These are phyloP conservation scores for Cubamyces lactineus DNA, from an alignment of 768 basidiomycete genomes.

Conservation along the genomic window DNA sequence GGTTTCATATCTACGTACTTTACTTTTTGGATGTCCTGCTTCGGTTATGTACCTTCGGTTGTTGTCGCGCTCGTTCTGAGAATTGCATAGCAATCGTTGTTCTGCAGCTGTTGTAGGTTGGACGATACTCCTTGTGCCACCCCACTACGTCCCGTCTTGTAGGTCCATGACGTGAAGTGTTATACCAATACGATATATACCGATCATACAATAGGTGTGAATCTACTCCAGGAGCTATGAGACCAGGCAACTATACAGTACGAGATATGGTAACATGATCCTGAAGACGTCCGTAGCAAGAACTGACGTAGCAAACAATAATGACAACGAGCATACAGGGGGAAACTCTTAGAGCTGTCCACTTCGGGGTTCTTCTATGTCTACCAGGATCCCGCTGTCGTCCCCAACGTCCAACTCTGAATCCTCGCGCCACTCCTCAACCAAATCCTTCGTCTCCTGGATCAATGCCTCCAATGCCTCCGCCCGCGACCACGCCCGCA, in stretches of 20 bases:
- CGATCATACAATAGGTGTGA: no score
- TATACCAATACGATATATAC: no score
- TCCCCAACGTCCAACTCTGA: constrained; percentile 18
- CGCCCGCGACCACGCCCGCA: constrained; percentile 53
- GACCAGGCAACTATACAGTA: background rate
- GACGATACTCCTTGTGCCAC: no score
- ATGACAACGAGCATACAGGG: background rate
- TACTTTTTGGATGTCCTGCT: background rate
- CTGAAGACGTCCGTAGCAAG: background rate
- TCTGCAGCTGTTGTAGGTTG: no score
- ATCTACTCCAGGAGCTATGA: no score
- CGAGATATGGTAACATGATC: background rate
- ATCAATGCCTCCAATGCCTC: constrained; percentile 56
- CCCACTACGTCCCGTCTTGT: no score
- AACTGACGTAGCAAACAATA: background rate
- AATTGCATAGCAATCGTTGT: no score
- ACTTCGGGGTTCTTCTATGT: constrained; percentile 22
- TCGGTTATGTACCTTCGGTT: no score
- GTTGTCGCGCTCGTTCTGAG: no score
- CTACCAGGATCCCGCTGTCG: constrained; percentile 27
- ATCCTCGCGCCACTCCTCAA: constrained; percentile 57
- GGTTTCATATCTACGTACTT: no score
- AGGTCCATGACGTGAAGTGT: no score
- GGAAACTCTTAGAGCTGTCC: background rate
- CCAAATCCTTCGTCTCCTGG: constrained; percentile 57